Evolutionary conservation across 2,329 filamentous ascomycete species (phyloP).

Genomic region (Colletotrichum kahawae): DNA sequence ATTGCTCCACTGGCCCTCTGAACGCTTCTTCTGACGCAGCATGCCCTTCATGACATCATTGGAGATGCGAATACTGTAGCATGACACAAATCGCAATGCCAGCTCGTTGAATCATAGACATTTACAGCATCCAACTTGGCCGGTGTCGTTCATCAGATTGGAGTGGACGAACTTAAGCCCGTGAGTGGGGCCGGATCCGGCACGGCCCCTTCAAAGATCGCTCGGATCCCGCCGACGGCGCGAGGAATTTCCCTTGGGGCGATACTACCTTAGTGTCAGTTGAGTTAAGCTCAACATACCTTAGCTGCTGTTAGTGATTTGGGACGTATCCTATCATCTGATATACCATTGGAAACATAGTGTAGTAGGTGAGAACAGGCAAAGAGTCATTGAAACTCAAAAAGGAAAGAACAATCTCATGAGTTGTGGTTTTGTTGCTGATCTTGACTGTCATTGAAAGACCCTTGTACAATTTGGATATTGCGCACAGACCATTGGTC

Average conservation of each 20-base stretch:
- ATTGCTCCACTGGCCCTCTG: too few species aligned
- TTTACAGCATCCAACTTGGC: too few species aligned
- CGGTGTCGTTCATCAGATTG: too few species aligned
- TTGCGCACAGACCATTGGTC: background rate
- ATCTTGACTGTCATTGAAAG: background rate
- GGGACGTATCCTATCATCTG: background rate
- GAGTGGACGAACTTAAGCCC: background rate
- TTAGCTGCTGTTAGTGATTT: background rate
- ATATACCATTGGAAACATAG: fast-evolving
- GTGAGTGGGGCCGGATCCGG: background rate
- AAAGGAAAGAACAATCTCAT: background rate
- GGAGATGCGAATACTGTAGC: background rate
- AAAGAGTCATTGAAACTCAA: background rate
- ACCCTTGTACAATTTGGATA: background rate
- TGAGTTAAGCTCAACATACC: background rate
- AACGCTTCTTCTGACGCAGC: too few species aligned
- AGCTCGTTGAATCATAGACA: too few species aligned
- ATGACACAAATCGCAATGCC: background rate
- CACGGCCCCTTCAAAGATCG: constrained; percentile 4
- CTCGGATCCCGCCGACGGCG: background rate
- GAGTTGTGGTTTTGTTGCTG: background rate
- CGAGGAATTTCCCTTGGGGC: background rate
- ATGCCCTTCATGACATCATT: too few species aligned
- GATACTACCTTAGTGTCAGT: background rate
- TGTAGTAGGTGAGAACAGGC: background rate